phyloP scores from a whole-genome alignment of 176 grass and related monocot genomes.

The Oropetium thomaeum region DNA sequence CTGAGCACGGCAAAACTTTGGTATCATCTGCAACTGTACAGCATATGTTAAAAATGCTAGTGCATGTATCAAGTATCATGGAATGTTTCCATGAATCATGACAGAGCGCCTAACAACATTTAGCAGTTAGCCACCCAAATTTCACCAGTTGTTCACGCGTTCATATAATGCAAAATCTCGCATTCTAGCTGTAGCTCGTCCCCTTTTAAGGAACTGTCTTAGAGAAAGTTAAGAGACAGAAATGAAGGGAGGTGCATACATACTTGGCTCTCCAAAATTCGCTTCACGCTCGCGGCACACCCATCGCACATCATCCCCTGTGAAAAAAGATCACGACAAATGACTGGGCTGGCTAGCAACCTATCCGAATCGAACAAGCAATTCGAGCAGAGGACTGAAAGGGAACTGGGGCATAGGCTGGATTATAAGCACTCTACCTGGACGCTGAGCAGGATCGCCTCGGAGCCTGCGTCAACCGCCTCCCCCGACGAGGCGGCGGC shows the following conservation, averaged over 20 bases:
- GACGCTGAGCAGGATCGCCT: slow-evolving; percentile 69
- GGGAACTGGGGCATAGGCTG: background rate
- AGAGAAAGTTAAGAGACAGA: background rate
- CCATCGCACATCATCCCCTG: slow-evolving; percentile 93
- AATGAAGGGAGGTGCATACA: slow-evolving; percentile 30
- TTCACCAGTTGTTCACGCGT: background rate
- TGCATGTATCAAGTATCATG: background rate
- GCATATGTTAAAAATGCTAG: background rate
- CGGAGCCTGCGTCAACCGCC: slow-evolving; percentile 9
- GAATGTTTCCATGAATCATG: background rate
- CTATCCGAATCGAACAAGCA: background rate
- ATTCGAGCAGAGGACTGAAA: background rate
- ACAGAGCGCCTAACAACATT: background rate
- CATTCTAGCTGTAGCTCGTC: background rate
- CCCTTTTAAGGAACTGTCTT: background rate
- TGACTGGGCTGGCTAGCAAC: background rate
- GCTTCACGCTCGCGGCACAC: slow-evolving; percentile 80
- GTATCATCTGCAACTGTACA: background rate
- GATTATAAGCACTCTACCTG: slow-evolving; percentile 33
- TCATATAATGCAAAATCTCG: background rate
- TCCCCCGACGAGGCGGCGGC: slow-evolving; percentile 23
- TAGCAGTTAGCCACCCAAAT: background rate
- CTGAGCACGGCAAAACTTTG: background rate
- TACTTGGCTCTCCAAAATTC: slow-evolving; percentile 87
- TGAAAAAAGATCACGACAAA: background rate